Evolutionary conservation across 352 stramenopile species (phyloP), one percentile per base, ranked within the genome.

Genomic region (Phytophthora pini): DNA sequence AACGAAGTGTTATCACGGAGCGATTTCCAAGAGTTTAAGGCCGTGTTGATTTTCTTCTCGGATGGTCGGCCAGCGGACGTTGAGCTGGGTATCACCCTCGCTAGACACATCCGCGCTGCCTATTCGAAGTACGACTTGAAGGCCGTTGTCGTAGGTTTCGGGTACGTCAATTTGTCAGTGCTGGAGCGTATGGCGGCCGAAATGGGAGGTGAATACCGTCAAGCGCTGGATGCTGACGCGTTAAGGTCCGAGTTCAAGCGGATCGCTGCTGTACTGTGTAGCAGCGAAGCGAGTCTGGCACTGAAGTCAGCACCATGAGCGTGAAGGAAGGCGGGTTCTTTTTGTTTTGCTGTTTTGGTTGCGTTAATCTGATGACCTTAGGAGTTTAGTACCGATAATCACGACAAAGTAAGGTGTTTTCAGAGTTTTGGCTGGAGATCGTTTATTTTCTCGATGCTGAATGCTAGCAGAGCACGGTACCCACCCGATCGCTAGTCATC

Each of bases 1-100:
- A 84, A 75, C 31, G 81, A 91, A 41, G 68, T 93, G 31, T 45
- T 93, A 4, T 93, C 85, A 9, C 77, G 82, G 12, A 83, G 80
- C 26, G 54, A 73, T 5, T 79, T 87, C 43, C 61, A 80, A 31
- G 51, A 59, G 32, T 89, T 80, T 68, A 80, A 85, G 41, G 71
- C 70, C 0, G 79, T 32, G 51, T 5, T 75, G 7, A 68, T 75
- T 17, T 68, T 75, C 61, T 75, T 72, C 27, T 75, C 67, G 36
- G 80, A 93, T 51, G 84, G 84, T 0, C 69, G 70, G 9, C 80
- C 84, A 5, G 44, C 51, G 1, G 73, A 89, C 17, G 48, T 70
- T 2, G 12, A 36, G 0, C 27, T 63, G 54, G 74, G 70, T 7
- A 59, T 88, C 32, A 56, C 71, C 24, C 55, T 90, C 12, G 84